A percentile compares a stretch with the other conserved stretches of the same genome.
phyloP scores from a whole-genome alignment of 345 rosid species.

The Viola odorata region DNA sequence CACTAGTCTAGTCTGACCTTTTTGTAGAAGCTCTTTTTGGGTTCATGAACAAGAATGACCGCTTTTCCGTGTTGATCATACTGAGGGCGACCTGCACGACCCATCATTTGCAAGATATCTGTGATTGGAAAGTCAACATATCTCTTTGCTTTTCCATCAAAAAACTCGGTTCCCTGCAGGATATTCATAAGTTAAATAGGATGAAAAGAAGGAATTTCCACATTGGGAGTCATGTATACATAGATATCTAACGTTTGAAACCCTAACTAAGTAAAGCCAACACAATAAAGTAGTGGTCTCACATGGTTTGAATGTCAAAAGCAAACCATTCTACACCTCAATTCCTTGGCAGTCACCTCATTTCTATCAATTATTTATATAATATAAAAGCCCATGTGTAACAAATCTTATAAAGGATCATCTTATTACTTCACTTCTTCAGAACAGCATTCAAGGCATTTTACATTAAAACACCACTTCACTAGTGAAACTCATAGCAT shows the following conservation, averaged over 20 bases:
- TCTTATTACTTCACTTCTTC: neutral
- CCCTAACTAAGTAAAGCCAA: neutral
- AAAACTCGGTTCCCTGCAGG: slow-evolving; percentile 90
- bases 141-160: slow-evolving; percentile 93
- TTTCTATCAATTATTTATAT: too few relatives aligned
- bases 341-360: neutral
- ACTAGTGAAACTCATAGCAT: too few relatives aligned
- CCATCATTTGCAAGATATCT: slow-evolving; percentile 99
- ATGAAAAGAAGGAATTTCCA: neutral
- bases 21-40: slow-evolving; percentile 96
- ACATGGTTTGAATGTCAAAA: neutral
- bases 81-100: slow-evolving; percentile 99
- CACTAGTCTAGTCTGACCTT: slow-evolving; percentile 41
- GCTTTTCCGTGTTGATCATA: slow-evolving; percentile 98
- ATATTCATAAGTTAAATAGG: neutral
- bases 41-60: slow-evolving; percentile 97
- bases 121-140: slow-evolving; percentile 95
- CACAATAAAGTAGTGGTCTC: too few relatives aligned
- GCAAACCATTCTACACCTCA: slow-evolving; percentile 1
- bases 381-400: too few relatives aligned
- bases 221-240: neutral
- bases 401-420: neutral
- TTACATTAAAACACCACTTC: too few relatives aligned
- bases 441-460: too few relatives aligned
- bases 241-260: neutral